A percentile compares a stretch with the other conserved stretches of the same genome.
Evolutionary conservation across 2,329 filamentous ascomycete genomes (phyloP).

Genomic region (Stemphylium vesicarium): DNA sequence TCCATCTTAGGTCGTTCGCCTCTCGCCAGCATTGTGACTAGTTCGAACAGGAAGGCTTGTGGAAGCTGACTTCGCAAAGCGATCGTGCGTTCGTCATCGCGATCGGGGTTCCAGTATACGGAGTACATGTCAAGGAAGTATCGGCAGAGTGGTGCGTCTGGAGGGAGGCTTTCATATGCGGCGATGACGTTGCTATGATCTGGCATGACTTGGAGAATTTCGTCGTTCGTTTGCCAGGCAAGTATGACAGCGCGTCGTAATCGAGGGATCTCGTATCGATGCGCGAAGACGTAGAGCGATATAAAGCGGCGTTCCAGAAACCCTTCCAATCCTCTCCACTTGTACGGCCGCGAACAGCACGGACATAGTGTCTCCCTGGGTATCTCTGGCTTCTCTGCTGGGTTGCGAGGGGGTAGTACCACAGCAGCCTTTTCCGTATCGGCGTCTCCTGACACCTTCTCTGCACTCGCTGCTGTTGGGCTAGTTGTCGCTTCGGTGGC

Average conservation of each 20-base stretch:
- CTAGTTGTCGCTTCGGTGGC: constrained; percentile 18
- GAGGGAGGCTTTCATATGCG: constrained; percentile 40
- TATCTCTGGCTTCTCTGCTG: constrained; percentile 41
- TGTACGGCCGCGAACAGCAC: constrained; percentile 45
- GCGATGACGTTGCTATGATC: constrained; percentile 48
- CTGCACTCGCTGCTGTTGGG: constrained; percentile 27
- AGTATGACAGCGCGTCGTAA: constrained; percentile 42
- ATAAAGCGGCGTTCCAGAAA: constrained; percentile 47
- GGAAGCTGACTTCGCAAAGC: constrained; percentile 42
- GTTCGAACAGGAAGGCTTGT: constrained; percentile 44
- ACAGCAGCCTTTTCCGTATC: constrained; percentile 34
- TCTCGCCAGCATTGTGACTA: constrained; percentile 41
- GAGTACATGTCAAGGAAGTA: constrained; percentile 48
- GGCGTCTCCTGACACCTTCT: constrained; percentile 40
- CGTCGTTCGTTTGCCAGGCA: constrained; percentile 46
- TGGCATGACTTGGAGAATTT: constrained; percentile 46
- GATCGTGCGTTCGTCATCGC: constrained; percentile 40
- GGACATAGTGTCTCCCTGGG: constrained; percentile 46
- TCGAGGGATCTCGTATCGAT: constrained; percentile 41
- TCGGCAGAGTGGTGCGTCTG: constrained; percentile 38
- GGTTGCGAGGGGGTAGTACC: constrained; percentile 35
- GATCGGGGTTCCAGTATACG: constrained; percentile 46
- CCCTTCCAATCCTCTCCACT: constrained; percentile 46
- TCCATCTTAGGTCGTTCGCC: constrained; percentile 45
- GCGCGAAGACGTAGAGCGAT: constrained; percentile 42